Conservation (phyloP, 2,329 filamentous ascomycete genomes). For the Conoideocrella luteorostrata region DNA sequence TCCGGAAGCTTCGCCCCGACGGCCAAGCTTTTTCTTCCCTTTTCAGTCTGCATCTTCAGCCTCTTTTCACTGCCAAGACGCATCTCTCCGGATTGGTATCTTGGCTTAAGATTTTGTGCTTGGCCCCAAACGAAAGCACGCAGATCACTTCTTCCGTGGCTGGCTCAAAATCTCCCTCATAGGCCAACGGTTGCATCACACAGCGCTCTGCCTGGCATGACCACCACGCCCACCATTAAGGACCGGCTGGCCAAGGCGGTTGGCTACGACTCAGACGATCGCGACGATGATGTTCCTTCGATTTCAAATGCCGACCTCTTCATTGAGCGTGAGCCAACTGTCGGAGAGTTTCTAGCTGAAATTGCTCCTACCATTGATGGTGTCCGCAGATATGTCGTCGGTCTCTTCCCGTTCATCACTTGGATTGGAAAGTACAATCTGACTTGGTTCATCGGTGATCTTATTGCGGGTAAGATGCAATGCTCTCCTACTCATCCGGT, state of each 20-base stretch:
- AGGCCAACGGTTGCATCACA: background rate
- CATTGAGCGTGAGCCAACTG: constrained; percentile 35
- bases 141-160: background rate
- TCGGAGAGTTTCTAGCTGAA: constrained; percentile 34
- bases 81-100: background rate
- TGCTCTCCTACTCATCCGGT: background rate
- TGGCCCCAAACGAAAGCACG: no score
- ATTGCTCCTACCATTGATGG: constrained; percentile 26
- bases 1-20: background rate
- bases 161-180: no score
- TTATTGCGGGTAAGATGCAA: constrained; percentile 33
- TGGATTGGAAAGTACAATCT: constrained; percentile 47
- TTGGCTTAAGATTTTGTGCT: background rate
- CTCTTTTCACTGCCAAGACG: background rate
- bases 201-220: constrained; percentile 3
- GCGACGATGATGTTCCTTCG: constrained; percentile 26
- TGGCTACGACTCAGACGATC: constrained; percentile 25
- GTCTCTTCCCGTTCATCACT: constrained; percentile 41
- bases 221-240: constrained; percentile 13
- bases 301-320: constrained; percentile 31
- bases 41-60: background rate
- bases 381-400: constrained; percentile 28
- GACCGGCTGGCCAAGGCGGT: constrained; percentile 24
- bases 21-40: background rate
- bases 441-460: constrained; percentile 40